phyloP scores from a whole-genome alignment of 441 rosid genomes.

The Heliophila coronopifolia region DNA sequence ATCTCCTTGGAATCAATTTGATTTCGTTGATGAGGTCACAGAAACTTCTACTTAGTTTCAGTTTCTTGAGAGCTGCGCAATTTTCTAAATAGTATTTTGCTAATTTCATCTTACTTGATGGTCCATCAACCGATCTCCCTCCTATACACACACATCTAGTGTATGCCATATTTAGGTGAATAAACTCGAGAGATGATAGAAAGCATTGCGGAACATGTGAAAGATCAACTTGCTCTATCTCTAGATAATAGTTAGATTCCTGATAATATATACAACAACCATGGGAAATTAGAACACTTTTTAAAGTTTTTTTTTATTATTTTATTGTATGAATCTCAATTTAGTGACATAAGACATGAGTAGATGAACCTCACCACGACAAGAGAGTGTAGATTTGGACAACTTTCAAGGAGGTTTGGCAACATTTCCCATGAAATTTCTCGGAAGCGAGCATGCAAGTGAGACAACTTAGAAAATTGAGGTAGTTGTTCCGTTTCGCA shows the following conservation, averaged over 20 bases:
- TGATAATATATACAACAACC: not conserved
- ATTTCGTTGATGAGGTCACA: not conserved
- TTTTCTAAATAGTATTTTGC: constrained; percentile 2
- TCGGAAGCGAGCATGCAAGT: not conserved
- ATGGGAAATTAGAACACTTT: too few species aligned
- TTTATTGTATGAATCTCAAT: not conserved
- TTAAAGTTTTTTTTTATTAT: too few species aligned
- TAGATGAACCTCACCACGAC: not conserved
- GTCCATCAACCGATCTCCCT: too few species aligned
- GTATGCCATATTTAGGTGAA: not conserved
- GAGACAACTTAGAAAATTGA: not conserved
- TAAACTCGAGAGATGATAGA: not conserved
- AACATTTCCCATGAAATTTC: not conserved
- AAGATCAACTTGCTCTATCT: not conserved
- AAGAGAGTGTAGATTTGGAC: not conserved
- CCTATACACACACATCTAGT: not conserved
- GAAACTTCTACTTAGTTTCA: not conserved
- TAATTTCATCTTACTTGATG: not conserved
- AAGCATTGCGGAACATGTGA: not conserved
- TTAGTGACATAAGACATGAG: not conserved
- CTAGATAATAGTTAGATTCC: not conserved
- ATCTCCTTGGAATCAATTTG: not conserved
- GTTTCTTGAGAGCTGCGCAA: not conserved
- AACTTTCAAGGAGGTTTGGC: constrained; percentile 1
- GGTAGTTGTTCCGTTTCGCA: not conserved